Evolutionary conservation across 1,284 basidiomycete genomes (phyloP).

Genomic region (Inonotus obliquus): DNA sequence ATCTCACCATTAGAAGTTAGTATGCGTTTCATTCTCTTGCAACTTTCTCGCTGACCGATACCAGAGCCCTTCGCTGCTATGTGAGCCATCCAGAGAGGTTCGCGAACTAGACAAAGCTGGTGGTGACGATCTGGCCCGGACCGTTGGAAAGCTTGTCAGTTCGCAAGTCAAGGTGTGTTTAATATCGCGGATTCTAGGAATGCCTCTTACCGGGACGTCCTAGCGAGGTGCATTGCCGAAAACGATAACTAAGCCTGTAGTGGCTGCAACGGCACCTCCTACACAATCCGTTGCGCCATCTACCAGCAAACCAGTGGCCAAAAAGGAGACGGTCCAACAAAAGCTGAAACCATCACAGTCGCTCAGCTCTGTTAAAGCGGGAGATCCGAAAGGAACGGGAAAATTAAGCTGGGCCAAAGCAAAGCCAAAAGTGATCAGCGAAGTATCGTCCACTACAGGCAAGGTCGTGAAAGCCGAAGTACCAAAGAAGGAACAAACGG

Average conservation of each 20-base stretch:
- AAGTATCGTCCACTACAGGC: slow-evolving; percentile 12
- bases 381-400: slow-evolving; percentile 44
- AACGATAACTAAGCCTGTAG: background rate
- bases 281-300: slow-evolving; percentile 11
- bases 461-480: slow-evolving; percentile 16
- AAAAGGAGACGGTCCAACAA: slow-evolving; percentile 18
- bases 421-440: slow-evolving; percentile 39
- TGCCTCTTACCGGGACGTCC: background rate
- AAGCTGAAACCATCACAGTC: slow-evolving; percentile 12
- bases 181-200: background rate
- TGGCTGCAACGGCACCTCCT: background rate
- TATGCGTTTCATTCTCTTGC: slow-evolving; percentile 16
- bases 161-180: slow-evolving; percentile 45
- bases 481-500: slow-evolving; percentile 2
- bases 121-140: slow-evolving; percentile 8
- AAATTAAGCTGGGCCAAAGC: slow-evolving; percentile 63
- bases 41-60: background rate
- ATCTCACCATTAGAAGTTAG: slow-evolving; percentile 54
- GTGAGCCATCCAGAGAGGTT: slow-evolving; percentile 44
- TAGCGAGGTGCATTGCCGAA: background rate
- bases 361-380: slow-evolving; percentile 13
- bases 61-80: slow-evolving; percentile 63
- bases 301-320: slow-evolving; percentile 22
- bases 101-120: slow-evolving; percentile 26
- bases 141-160: slow-evolving; percentile 28